Evolutionary conservation across 2,329 filamentous ascomycete genomes (phyloP).

Genomic region (Juglanconis oblonga): DNA sequence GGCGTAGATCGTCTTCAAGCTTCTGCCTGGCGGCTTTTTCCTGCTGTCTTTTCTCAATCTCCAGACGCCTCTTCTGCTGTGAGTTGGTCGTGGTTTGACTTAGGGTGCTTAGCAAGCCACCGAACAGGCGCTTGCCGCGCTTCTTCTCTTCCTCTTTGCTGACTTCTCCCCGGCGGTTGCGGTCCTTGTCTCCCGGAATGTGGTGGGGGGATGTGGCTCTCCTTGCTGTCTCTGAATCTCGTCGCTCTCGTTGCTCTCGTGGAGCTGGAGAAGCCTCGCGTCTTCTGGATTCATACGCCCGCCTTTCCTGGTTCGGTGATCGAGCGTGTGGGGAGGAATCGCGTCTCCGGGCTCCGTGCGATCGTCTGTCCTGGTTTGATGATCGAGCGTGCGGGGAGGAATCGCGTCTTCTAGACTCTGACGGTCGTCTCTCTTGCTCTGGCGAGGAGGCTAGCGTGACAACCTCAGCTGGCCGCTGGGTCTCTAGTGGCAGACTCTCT

Average conservation of each 20-base stretch:
- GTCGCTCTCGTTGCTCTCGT: background rate
- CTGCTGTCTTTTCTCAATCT: slow-evolving; percentile 80
- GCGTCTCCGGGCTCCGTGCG: background rate
- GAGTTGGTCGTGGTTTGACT: slow-evolving; percentile 65
- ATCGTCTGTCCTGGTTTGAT: background rate
- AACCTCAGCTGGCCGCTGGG: background rate
- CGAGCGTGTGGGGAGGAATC: background rate
- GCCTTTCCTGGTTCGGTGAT: background rate
- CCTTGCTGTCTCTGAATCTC: slow-evolving; percentile 12
- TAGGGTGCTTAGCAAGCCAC: slow-evolving; percentile 73
- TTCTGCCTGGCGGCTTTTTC: slow-evolving; percentile 72
- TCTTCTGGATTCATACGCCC: background rate
- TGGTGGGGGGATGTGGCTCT: slow-evolving; percentile 6
- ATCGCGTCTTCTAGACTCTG: background rate
- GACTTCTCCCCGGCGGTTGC: slow-evolving; percentile 39
- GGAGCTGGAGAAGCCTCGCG: background rate
- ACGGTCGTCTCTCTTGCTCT: background rate
- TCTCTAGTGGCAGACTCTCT: background rate
- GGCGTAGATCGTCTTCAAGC: slow-evolving; percentile 66
- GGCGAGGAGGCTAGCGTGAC: background rate
- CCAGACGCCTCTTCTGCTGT: slow-evolving; percentile 67
- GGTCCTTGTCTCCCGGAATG: slow-evolving; percentile 7
- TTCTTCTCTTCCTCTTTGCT: slow-evolving; percentile 71
- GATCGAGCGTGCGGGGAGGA: slow-evolving; percentile 2
- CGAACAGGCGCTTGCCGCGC: slow-evolving; percentile 81